Conservation (phyloP, 1,139 yeast genomes). For the Yamadazyma sp. region DNA sequence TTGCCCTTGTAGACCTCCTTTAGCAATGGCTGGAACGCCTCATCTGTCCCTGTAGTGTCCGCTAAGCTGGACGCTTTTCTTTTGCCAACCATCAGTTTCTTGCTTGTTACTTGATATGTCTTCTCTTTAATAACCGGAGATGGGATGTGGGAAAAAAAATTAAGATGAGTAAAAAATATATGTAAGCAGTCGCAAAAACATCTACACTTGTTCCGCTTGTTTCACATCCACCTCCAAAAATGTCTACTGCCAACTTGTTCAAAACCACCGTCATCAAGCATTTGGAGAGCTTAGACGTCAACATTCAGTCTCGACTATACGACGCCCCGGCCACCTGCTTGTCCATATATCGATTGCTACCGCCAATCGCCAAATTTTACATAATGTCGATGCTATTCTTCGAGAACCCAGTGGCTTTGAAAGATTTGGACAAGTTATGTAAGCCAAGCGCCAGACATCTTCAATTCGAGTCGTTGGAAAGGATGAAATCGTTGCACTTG, state of each 20-base stretch:
- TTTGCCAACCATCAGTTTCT: conserved; percentile 12
- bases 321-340: conserved; percentile 87
- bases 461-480: conserved; percentile 76
- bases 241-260: conserved; percentile 18
- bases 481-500: conserved; percentile 74
- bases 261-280: conserved; percentile 80
- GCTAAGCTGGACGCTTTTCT: conserved; percentile 16
- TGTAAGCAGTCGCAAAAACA: not conserved
- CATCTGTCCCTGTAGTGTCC: conserved; percentile 27
- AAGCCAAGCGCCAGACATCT: conserved; percentile 53
- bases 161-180: conserved; percentile 1
- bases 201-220: not conserved
- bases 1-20: conserved; percentile 86
- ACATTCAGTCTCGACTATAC: conserved; percentile 77
- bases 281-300: conserved; percentile 82
- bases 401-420: conserved; percentile 67
- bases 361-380: conserved; percentile 85
- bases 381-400: conserved; percentile 85
- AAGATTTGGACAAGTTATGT: conserved; percentile 77
- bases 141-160: conserved; percentile 3
- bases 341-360: conserved; percentile 83
- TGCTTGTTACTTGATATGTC: not conserved
- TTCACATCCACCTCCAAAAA: not conserved
- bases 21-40: conserved; percentile 71
- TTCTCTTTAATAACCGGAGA: not conserved